These are phyloP conservation scores for Pseudevernia furfuracea DNA, from an alignment of 495 filamentous ascomycete genomes.

Conservation along the genomic window DNA sequence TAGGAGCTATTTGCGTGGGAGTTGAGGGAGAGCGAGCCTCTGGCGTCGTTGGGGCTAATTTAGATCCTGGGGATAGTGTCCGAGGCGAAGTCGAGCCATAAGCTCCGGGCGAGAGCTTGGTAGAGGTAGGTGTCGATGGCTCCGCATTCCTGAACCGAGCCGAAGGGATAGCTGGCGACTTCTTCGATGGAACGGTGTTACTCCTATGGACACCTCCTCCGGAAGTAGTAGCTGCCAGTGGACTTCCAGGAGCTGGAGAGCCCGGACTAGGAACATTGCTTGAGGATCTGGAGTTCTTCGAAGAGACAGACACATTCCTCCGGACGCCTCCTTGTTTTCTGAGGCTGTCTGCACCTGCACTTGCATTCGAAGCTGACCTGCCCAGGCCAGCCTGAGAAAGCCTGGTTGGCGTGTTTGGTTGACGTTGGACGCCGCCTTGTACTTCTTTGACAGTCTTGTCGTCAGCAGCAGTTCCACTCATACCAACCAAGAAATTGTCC, in stretches of 20 bases:
- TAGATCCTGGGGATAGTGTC: conserved; percentile 15
- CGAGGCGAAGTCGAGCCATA: conserved; percentile 24
- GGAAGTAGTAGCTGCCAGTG: conserved; percentile 33
- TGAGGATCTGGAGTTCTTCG: conserved; percentile 63
- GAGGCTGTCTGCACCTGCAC: conserved; percentile 76
- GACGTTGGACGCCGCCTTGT: conserved; percentile 55
- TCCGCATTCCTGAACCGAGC: conserved; percentile 36
- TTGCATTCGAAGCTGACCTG: conserved; percentile 78
- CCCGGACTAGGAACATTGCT: conserved; percentile 62
- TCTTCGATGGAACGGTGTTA: conserved; percentile 93
- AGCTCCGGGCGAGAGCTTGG: conserved; percentile 31
- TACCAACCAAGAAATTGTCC: conserved; percentile 82
- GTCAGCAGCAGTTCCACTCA: conserved; percentile 86
- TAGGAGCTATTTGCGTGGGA: conserved; percentile 3
- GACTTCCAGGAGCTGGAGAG: conserved; percentile 53
- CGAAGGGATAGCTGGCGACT: conserved; percentile 61
- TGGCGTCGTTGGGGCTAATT: neutral
- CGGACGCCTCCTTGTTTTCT: conserved; percentile 69
- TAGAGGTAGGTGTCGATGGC: conserved; percentile 29
- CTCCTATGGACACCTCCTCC: conserved; percentile 71
- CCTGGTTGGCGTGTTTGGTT: conserved; percentile 47
- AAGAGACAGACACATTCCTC: conserved; percentile 72
- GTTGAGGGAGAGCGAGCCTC: conserved; percentile 15
- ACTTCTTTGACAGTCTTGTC: conserved; percentile 81
- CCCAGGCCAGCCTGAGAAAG: conserved; percentile 50